Evolutionary conservation across 177 flowering plant genomes (phyloP), one percentile per base, ranked within the genome.

Genomic region (Vitis hybrid): DNA sequence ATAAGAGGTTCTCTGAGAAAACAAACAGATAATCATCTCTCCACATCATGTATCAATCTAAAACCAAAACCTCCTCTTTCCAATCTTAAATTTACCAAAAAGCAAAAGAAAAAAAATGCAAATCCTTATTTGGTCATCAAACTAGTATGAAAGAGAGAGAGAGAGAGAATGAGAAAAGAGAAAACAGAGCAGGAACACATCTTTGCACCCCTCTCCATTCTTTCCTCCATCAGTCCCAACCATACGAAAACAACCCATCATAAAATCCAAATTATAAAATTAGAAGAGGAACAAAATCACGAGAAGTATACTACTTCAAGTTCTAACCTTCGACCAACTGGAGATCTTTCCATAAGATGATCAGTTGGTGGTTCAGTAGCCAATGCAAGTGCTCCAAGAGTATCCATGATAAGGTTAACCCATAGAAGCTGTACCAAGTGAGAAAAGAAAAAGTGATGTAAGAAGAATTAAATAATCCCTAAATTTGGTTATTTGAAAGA

Each of bases 301-400:
- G 8, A 39, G 7, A 7, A 34, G 53, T 11, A 50, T 22, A 45
- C 14, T 31, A 14, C 39, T 12, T 19, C 52, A 54, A n/a, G 1
- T 67, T 52, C 76, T 56, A 34, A 89, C 94, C 90, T 89, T 70
- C 94, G 79, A 60, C 94, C 94, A 65, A 89, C 91, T 15, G 94
- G 94, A 58, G 84, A 0, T 70, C 91, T 78, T 10, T 75, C 82
- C 94, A 89, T 89, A 48, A 87, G 86, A 59, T 84, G 85, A 62
- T 89, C 87, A 11, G 94, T 89, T 39, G 94, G 94, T 69, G 94
- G 94, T 76, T 89, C 94, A 48, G 94, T 89, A 61, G 94, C 94
- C 74, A 89, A 66, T 52, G 94, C 94, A 53, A 89, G 82, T 55
- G 94, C 94, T 68, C 91, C 94, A 63, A 89, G 87, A 56, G 94